Evolutionary conservation across 441 rosid genomes (phyloP).

Genomic region (Erysimum pusillum): DNA sequence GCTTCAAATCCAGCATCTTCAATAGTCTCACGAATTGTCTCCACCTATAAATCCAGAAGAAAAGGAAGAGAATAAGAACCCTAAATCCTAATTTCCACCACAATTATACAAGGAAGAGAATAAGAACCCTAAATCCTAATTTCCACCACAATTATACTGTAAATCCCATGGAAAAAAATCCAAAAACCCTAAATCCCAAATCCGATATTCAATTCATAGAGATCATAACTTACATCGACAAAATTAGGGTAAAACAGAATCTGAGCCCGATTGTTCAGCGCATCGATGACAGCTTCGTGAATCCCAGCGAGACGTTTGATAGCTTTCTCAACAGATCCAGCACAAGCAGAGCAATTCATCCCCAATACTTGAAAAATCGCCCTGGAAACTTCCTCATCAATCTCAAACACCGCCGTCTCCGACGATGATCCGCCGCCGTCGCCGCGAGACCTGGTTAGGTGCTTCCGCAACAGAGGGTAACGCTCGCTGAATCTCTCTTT

Average conservation of each 20-base stretch:
- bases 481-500: constrained; percentile 56
- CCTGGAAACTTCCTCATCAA: constrained; percentile 51
- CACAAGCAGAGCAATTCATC: constrained; percentile 86
- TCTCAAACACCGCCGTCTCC: constrained; percentile 42
- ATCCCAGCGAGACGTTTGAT: constrained; percentile 80
- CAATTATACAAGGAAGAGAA: too few relatives aligned
- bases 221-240: constrained; percentile 59
- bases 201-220: neutral
- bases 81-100: constrained; percentile 4
- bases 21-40: constrained; percentile 78
- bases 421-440: constrained; percentile 52
- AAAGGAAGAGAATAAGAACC: neutral
- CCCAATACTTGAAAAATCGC: constrained; percentile 67
- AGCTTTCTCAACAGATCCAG: constrained; percentile 86
- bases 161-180: too few relatives aligned
- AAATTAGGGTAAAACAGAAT: constrained; percentile 63
- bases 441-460: constrained; percentile 45
- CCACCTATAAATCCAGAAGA: constrained; percentile 53
- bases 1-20: constrained; percentile 87
- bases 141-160: too few relatives aligned
- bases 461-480: constrained; percentile 75
- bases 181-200: too few relatives aligned
- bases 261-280: constrained; percentile 69
- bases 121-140: too few relatives aligned
- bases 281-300: constrained; percentile 74